Base-by-base conservation (phyloP, 306 rosid species). In the Quercus suber region DNA sequence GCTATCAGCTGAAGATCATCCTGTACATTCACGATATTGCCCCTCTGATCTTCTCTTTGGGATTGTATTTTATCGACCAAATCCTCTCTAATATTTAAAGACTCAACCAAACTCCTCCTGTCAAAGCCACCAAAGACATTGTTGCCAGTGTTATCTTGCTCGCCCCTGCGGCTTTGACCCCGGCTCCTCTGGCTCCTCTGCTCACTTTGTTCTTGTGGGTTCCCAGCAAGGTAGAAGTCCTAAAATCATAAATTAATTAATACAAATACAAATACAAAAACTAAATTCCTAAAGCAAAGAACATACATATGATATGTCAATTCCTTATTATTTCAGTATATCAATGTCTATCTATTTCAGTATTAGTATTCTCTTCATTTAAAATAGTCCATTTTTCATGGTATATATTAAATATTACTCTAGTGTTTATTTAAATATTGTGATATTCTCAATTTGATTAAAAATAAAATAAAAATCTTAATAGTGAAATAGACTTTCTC, bases 221-320 rank as follows among this genome's bases (percentile, higher is more conserved):
- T 74, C 33, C 86, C 86, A 21, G 83, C 86, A 1, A 79, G 83
- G 74, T 33, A 79, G 20, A 83, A 83, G 70, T 71, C 79, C 83
- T 83, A 77, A 3, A 69, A 19, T 13, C 23, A 56, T 21, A 30
- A 18, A 11, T 58, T 0, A 13, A 7, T 49, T 3, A 20, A 9
- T 6, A 45, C 9, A 37, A 13, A 28, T 3, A 72, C 49, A 21
- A 20, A 23, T 6, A 12, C 3, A 14, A 13, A 12, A 6, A 15
- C 15, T 20, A 12, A 58, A 74, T 2, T 37, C 45, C 11, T 37
- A 3, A 37, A 37, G 11, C 45, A 37, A 8, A 37, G 3, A 37
- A 7, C 45, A 37, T 37, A 37, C 45, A 37, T 37, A 7, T 37
- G 45, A 37, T 7, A 37, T 37, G 3, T 37, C 45, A 37, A 37